These are phyloP conservation scores for Hypoxylon subgilvum DNA, from an alignment of 495 filamentous ascomycete species.

Conservation along the genomic window DNA sequence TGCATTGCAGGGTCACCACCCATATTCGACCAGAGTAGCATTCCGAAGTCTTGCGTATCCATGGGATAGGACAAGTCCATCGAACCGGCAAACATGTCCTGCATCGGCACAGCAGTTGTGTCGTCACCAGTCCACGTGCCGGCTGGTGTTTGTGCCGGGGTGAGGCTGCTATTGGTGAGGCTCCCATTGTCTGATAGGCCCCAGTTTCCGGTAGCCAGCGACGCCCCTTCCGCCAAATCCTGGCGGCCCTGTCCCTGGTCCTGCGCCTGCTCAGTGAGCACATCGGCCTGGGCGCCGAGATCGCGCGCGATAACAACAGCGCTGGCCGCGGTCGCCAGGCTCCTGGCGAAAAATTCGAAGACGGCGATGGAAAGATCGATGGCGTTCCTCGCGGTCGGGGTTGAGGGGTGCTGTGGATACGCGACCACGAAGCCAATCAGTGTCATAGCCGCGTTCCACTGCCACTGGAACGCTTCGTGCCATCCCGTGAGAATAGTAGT, in stretches of 20 bases:
- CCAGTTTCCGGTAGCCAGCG: background rate
- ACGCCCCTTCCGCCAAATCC: background rate
- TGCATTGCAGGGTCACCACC: slow-evolving; percentile 7
- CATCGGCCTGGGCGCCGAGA: slow-evolving; percentile 25
- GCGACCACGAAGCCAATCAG: slow-evolving; percentile 57
- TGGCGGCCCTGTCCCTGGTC: background rate
- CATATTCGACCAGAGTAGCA: slow-evolving; percentile 22
- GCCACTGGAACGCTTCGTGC: slow-evolving; percentile 59
- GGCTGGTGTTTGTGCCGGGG: background rate
- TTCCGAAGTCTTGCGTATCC: slow-evolving; percentile 25
- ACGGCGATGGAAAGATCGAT: slow-evolving; percentile 49
- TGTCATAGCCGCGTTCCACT: slow-evolving; percentile 60
- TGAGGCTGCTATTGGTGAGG: background rate
- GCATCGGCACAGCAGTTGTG: slow-evolving; percentile 3
- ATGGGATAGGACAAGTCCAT: slow-evolving; percentile 28
- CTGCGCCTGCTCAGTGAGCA: slow-evolving; percentile 4
- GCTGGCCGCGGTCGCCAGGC: slow-evolving; percentile 50
- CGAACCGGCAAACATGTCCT: slow-evolving; percentile 17
- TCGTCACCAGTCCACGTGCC: slow-evolving; percentile 4
- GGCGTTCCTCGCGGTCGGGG: slow-evolving; percentile 43
- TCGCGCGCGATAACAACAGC: slow-evolving; percentile 50
- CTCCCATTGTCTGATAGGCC: background rate
- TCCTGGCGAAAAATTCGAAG: slow-evolving; percentile 55
- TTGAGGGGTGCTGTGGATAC: slow-evolving; percentile 42
- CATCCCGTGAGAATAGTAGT: slow-evolving; percentile 56